Evolutionary conservation across 2,329 filamentous ascomycete species (phyloP).

Genomic region (Colletotrichum sp.): DNA sequence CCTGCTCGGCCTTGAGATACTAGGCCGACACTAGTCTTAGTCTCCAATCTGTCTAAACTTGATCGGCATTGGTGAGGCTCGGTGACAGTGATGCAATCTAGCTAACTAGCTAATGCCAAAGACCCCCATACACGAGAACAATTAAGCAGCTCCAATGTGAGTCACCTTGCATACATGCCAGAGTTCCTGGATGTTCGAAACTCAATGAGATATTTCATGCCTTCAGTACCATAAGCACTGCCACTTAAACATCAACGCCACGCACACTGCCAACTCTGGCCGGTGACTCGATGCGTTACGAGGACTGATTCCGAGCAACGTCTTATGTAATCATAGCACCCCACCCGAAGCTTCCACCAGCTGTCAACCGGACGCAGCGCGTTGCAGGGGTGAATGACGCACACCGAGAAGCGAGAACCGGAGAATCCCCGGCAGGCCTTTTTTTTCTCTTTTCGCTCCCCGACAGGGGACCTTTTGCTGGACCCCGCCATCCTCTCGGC

Average conservation of each 20-base stretch:
- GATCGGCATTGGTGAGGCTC: not conserved
- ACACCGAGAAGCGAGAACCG: slow-evolving; percentile 4
- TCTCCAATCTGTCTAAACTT: not conserved
- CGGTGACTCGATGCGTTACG: not conserved
- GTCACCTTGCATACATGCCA: not conserved
- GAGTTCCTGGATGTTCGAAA: not conserved
- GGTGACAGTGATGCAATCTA: not conserved
- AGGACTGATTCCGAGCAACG: not conserved
- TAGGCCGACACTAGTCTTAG: slow-evolving; percentile 6
- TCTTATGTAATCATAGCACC: not conserved
- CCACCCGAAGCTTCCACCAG: not conserved
- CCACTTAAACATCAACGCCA: not conserved
- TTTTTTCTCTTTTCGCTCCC: not conserved
- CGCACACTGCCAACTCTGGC: not conserved
- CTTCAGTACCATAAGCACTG: not conserved
- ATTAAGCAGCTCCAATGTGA: not conserved
- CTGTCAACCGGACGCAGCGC: not conserved
- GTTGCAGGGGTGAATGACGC: slow-evolving; percentile 11
- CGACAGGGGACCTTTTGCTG: not conserved
- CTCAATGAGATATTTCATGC: not conserved
- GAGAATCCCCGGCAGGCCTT: slow-evolving; percentile 3
- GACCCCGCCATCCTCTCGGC: not conserved
- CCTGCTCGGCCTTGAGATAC: not conserved
- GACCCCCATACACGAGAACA: not conserved
- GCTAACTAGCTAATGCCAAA: not conserved